Percentiles rank a stretch among this genome's conserved stretches.
Conservation (phyloP, 2,329 filamentous ascomycete genomes). For the Magnaporthiopsis incrustans region DNA sequence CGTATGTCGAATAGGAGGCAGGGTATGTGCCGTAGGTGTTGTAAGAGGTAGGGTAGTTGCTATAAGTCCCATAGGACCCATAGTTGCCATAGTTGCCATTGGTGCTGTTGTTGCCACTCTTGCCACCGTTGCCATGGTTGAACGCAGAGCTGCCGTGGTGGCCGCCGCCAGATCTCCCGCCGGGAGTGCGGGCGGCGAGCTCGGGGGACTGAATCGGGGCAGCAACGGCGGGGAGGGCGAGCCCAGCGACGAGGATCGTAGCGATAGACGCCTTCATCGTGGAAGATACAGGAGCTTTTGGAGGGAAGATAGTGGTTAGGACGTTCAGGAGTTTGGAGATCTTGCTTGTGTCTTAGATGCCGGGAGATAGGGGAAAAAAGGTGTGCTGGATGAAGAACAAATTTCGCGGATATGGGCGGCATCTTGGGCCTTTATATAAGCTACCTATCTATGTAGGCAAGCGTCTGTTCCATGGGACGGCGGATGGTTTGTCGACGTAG, state of each 20-base stretch:
- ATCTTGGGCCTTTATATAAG: not conserved
- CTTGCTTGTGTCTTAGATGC: not conserved
- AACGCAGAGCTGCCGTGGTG: not conserved
- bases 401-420: not conserved
- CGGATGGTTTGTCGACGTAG: not conserved
- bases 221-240: slow-evolving; percentile 7
- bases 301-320: not conserved
- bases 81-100: no score
- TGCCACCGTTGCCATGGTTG: no score
- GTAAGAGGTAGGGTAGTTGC: slow-evolving; percentile 1
- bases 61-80: not conserved
- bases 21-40: slow-evolving; percentile 1
- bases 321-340: not conserved
- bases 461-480: not conserved
- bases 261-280: slow-evolving; percentile 7
- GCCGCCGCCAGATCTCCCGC: not conserved
- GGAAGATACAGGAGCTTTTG: not conserved
- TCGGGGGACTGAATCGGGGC: slow-evolving; percentile 5
- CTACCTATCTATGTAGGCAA: no score
- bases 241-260: slow-evolving; percentile 6
- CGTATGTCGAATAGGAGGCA: not conserved
- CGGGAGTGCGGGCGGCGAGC: not conserved
- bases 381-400: not conserved
- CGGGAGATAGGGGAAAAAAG: not conserved
- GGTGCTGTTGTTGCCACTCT: no score